Conservation (phyloP, 2,329 filamentous ascomycete species). For the Ophiostoma triangulosporum region DNA sequence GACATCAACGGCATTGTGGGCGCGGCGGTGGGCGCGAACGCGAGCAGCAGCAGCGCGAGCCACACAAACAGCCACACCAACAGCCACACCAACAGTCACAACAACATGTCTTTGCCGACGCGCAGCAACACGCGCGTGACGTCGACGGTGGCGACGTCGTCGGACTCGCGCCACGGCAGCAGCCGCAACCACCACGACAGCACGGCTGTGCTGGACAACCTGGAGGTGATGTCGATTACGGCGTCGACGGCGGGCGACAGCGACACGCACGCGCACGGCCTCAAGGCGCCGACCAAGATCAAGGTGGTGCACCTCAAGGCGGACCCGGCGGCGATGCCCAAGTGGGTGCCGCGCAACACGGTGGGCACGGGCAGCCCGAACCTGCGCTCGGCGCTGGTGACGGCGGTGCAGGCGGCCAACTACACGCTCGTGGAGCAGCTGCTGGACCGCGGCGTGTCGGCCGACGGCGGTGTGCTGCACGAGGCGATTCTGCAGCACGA, state of each 20-base stretch:
- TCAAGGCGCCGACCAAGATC: constrained; percentile 19
- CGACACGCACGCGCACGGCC: constrained; percentile 15
- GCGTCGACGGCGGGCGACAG: constrained; percentile 17
- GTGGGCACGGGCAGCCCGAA: constrained; percentile 28
- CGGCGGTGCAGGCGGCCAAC: constrained; percentile 43
- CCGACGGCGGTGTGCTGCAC: constrained; percentile 36
- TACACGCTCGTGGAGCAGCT: constrained; percentile 43
- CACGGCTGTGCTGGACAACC: constrained; percentile 7
- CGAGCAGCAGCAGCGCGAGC: not conserved
- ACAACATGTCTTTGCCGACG: not conserved
- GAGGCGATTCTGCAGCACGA: constrained; percentile 40
- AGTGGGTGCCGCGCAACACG: constrained; percentile 34
- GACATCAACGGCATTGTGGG: constrained; percentile 8
- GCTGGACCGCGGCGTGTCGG: constrained; percentile 41
- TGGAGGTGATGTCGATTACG: constrained; percentile 12
- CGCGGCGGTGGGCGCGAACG: constrained; percentile 5
- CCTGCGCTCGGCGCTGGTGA: constrained; percentile 34
- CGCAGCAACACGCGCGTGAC: constrained; percentile 8
- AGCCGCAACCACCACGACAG: not conserved
- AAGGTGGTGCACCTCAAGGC: constrained; percentile 36
- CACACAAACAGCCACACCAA: not conserved
- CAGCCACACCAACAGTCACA: not conserved
- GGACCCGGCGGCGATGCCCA: constrained; percentile 37
- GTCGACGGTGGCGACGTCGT: constrained; percentile 10
- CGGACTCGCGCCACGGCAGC: constrained; percentile 7